Evolutionary conservation across 768 basidiomycete genomes (phyloP), one percentile per base, ranked within the genome.

Genomic region (Tricholoma furcatifolium): DNA sequence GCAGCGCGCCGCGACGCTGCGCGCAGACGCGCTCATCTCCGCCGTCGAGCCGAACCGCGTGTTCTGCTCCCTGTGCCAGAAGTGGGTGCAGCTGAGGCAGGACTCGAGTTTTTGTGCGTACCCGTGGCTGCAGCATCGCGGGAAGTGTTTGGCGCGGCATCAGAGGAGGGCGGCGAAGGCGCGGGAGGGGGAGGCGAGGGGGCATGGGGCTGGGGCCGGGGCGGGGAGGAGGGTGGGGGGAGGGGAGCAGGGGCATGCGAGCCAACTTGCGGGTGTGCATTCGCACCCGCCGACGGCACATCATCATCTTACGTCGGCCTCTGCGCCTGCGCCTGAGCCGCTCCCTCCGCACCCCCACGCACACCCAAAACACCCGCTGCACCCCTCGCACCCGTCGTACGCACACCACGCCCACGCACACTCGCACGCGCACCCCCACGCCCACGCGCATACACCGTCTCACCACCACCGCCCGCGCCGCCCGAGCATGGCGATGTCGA

Each of bases 61-160:
- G 0, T 88, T 90, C 59, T 92, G 89, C 62, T 73, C 75, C 2
- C 67, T 91, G 1, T 92, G 90, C 64, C 74, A 79, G 61, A 90
- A 91, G 67, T 91, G 89, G 89, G 87, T 91, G 1, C 89, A 91
- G 66, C 74, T 91, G 17, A 68, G 89, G 38, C 88, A 89, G 64
- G 88, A 91, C 59, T 83, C 81, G 54, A 81, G 82, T 9, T 91
- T 85, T 65, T 91, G 88, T 58, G 85, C 88, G 47, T 88, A 90
- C 63, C 88, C 89, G 35, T 91, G 88, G 89, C 64, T 83, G 53
- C 86, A 88, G 69, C 89, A 91, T 66, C 79, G 86, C 17, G 79
- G 75, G 21, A 91, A 89, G 67, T 91, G 89, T 71, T 64, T 87
- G 44, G 78, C 81, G 32, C 70, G 86, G 62, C 76, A 82, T 27